Evolutionary conservation across 805 yeast genomes (phyloP).

Genomic region (Barnettozyma californica): DNA sequence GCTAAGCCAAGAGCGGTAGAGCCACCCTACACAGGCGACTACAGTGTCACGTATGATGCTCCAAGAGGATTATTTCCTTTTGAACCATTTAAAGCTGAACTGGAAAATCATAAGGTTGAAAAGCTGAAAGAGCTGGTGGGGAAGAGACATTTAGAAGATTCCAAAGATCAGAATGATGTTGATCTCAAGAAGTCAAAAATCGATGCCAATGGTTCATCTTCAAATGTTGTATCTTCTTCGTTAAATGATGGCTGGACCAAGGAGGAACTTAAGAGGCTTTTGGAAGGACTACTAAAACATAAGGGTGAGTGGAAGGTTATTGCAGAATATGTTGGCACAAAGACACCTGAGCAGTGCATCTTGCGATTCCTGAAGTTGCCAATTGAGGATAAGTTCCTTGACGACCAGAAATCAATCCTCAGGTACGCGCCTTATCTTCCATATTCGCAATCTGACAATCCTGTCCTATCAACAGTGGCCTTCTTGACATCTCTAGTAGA

Average conservation of each 20-base stretch:
- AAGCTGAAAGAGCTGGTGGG: slow-evolving; percentile 34
- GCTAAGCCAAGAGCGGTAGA: slow-evolving; percentile 63
- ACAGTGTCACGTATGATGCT: slow-evolving; percentile 73
- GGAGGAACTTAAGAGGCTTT: slow-evolving; percentile 52
- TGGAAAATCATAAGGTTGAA: slow-evolving; percentile 38
- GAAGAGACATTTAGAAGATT: slow-evolving; percentile 15
- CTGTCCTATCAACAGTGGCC: slow-evolving; percentile 88
- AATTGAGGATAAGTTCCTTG: slow-evolving; percentile 68
- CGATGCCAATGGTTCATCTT: slow-evolving; percentile 6
- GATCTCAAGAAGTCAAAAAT: slow-evolving; percentile 1
- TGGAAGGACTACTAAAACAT: slow-evolving; percentile 56
- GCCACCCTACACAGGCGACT: slow-evolving; percentile 74
- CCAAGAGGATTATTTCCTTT: slow-evolving; percentile 92
- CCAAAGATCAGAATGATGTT: slow-evolving; percentile 9
- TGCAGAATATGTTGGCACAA: slow-evolving; percentile 59
- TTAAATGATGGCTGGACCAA: slow-evolving; percentile 59
- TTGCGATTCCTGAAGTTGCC: slow-evolving; percentile 75
- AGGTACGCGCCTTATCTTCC: slow-evolving; percentile 83
- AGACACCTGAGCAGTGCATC: slow-evolving; percentile 74
- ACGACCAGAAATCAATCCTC: slow-evolving; percentile 59
- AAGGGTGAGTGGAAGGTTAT: slow-evolving; percentile 79
- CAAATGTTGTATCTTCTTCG: slow-evolving; percentile 6
- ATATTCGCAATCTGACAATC: slow-evolving; percentile 81
- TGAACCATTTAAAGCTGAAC: slow-evolving; percentile 68
- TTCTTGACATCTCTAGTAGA: slow-evolving; percentile 83